Conservation (phyloP, 73 alveolate genomes). For the Blepharisma japonicum region DNA sequence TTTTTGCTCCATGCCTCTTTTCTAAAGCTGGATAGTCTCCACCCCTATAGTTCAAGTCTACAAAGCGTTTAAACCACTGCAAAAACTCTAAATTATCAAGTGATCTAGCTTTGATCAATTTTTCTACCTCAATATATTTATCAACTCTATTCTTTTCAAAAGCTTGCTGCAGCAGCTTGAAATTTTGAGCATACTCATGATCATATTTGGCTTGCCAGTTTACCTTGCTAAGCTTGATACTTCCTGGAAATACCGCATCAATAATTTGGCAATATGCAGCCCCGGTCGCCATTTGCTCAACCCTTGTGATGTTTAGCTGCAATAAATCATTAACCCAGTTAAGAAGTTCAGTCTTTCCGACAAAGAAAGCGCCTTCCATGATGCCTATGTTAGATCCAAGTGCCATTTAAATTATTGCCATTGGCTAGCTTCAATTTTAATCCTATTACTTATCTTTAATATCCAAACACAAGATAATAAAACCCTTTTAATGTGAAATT, state of each 20-base stretch:
- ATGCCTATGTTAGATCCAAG: slow-evolving; percentile 63
- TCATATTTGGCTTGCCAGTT: slow-evolving; percentile 93
- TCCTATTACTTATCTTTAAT: neutral
- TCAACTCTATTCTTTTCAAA: slow-evolving; percentile 75
- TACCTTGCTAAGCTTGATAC: slow-evolving; percentile 76
- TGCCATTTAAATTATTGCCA: slow-evolving; percentile 1
- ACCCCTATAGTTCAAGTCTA: slow-evolving; percentile 67
- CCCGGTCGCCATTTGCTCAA: slow-evolving; percentile 87
- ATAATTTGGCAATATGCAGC: slow-evolving; percentile 83
- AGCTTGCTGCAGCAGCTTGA: slow-evolving; percentile 82
- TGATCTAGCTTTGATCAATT: slow-evolving; percentile 81
- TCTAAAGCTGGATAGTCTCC: slow-evolving; percentile 74
- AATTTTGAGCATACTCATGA: slow-evolving; percentile 84
- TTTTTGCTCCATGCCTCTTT: slow-evolving; percentile 71
- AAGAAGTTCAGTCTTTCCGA: slow-evolving; percentile 75
- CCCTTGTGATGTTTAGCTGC: slow-evolving; percentile 62
- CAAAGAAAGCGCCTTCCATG: slow-evolving; percentile 94
- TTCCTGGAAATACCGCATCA: slow-evolving; percentile 85
- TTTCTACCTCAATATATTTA: slow-evolving; percentile 73
- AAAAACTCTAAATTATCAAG: slow-evolving; percentile 89
- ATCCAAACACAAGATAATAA: neutral
- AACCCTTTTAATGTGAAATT: neutral
- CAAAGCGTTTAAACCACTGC: slow-evolving; percentile 90
- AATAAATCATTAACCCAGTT: slow-evolving; percentile 72
- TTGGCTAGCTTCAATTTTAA: slow-evolving; percentile 1